Base-by-base conservation (phyloP, 2,329 filamentous ascomycete genomes). In the Didymella glomerata region DNA sequence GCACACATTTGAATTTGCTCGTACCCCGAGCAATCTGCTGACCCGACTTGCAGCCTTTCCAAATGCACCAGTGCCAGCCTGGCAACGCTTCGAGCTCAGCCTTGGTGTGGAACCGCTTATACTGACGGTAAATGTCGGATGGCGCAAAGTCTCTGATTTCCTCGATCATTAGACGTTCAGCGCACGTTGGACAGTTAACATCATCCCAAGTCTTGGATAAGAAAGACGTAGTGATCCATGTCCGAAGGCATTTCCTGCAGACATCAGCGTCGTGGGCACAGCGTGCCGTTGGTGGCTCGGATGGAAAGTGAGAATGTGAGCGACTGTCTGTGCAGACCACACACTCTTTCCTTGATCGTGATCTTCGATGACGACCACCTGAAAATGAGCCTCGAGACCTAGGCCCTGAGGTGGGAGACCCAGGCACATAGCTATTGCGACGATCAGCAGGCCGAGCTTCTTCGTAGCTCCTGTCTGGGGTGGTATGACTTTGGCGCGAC, bases 11-110 rank as follows among this genome's bases (percentile, higher is more conserved):
- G 68, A 81, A 80, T 18, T 80, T 81, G 0, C 82, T 78, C 3
- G 78, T 74, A 1, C 78, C 74, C 1, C 66, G 67, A 1, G 64
- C 74, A 46, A 86, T 84, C 2, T 85, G 76, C 62, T 87, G 84
- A 0, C 85, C 85, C 1, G 78, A 80, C 9, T 75, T 78, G 64
- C 86, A 88, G 2, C 74, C 76, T 0, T 82, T 73, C 8, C 60
- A 56, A 1, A 84, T 78, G 63, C 85, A 88, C 81, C 83, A 86
- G 14, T 80, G 70, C 63, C 86, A 87, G 30, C 80, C 80, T 0
- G 78, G 73, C 1, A 80, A 72, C 20, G 74, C 68, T 18, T 79
- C 77, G 52, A 86, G 73, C 11, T 78, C 79, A 11, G 78, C 77
- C 18, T 80, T 77, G 3, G 81, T 73, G 6, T 79, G 71, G 32